These are phyloP conservation scores for Scytalidium lignicola DNA, from an alignment of 2,329 filamentous ascomycete species.

Conservation along the genomic window DNA sequence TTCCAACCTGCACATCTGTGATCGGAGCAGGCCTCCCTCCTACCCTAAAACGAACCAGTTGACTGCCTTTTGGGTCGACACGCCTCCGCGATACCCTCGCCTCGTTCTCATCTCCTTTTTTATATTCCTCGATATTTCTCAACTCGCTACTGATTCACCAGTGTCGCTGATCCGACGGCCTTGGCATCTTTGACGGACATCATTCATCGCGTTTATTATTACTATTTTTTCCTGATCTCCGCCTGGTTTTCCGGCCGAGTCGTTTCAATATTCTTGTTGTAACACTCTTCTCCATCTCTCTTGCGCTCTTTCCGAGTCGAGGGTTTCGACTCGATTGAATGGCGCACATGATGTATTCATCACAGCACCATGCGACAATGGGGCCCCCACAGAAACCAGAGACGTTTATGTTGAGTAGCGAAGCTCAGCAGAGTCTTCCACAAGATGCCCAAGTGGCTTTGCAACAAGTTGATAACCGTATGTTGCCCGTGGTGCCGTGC, in stretches of 20 bases:
- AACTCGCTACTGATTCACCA: slow-evolving; percentile 26
- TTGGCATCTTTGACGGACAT: slow-evolving; percentile 9
- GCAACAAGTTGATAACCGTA: slow-evolving; percentile 97
- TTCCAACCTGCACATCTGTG: slow-evolving; percentile 26
- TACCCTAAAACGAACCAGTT: slow-evolving; percentile 11
- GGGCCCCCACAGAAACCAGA: slow-evolving; percentile 92
- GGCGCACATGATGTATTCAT: slow-evolving; percentile 61
- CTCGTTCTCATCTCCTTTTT: slow-evolving; percentile 16
- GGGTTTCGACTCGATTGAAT: slow-evolving; percentile 28
- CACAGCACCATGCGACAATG: slow-evolving; percentile 72
- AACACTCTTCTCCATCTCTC: slow-evolving; percentile 12
- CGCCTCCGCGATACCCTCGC: slow-evolving; percentile 1
- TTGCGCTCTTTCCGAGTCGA: slow-evolving; percentile 9
- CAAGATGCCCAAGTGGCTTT: slow-evolving; percentile 95
- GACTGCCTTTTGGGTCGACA: slow-evolving; percentile 12
- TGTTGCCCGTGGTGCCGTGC: slow-evolving; percentile 33
- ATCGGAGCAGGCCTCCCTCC: slow-evolving; percentile 28
- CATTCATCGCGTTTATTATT: neutral
- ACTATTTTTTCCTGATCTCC: neutral
- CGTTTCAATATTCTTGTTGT: slow-evolving; percentile 22
- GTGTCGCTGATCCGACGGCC: slow-evolving; percentile 19
- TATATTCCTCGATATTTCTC: slow-evolving; percentile 14
- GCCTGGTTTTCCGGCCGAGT: neutral
- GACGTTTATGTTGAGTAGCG: slow-evolving; percentile 96
- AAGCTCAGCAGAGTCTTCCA: slow-evolving; percentile 92